Percentiles rank a stretch among this genome's conserved stretches.
Evolutionary conservation across 345 rosid species (phyloP).

Genomic region (Citrus unshiu): DNA sequence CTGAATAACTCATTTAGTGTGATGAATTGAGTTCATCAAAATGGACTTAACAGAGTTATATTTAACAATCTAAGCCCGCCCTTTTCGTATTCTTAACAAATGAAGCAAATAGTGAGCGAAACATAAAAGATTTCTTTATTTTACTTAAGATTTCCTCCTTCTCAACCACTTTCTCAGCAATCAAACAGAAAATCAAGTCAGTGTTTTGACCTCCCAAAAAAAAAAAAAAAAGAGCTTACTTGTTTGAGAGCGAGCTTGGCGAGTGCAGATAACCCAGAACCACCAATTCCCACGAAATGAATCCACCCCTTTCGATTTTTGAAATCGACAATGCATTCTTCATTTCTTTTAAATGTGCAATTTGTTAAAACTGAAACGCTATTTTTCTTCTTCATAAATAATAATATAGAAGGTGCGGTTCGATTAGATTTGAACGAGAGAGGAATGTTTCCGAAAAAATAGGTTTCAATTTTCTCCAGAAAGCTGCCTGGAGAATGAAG

Average conservation of each 20-base stretch:
- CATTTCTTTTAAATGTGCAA: not conserved
- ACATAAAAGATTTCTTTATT: not conserved
- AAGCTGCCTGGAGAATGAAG: not conserved
- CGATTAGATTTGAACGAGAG: not conserved
- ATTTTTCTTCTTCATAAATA: not conserved
- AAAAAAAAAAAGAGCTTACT: conserved; percentile 2
- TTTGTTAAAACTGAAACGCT: not conserved
- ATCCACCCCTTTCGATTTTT: conserved; percentile 21
- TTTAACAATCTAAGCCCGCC: not conserved
- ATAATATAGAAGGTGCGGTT: not conserved
- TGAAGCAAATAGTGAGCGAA: not conserved
- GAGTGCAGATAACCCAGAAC: conserved; percentile 31
- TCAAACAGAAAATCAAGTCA: not conserved
- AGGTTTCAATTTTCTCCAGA: not conserved
- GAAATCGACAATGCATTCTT: not conserved
- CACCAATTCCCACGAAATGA: conserved; percentile 39
- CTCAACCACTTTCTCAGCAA: not conserved
- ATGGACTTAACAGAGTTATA: not conserved
- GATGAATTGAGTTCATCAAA: not conserved
- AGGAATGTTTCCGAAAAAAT: not conserved
- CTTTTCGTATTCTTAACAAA: not conserved
- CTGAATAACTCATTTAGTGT: not conserved
- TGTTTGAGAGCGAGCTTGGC: conserved; percentile 32
- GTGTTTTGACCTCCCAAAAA: not conserved
- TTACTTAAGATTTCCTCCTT: not conserved